Base-by-base conservation (phyloP, 2,329 filamentous ascomycete species). In the Diplodia sapinea region DNA sequence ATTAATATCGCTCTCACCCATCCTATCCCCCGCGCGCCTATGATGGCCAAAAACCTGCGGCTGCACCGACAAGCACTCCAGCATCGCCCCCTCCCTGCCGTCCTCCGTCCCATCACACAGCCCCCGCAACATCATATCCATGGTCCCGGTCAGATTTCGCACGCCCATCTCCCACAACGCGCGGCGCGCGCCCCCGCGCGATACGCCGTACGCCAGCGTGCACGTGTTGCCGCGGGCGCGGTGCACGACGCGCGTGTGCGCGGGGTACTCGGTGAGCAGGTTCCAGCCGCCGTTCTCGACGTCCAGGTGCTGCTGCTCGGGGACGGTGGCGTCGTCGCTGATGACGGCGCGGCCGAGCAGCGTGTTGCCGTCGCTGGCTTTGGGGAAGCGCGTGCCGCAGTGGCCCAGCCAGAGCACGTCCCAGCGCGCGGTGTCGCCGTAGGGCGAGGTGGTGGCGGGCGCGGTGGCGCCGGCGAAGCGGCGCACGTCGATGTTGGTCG, bases 361-460 rank as follows among this genome's bases (percentile, higher is more conserved):
- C 11, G 66, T 51, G 29, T 63, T 68, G 7, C 1, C 15, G 57
- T 68, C 66, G 57, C 13, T 23, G 12, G 40, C 11, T 4, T 52
- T 52, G 13, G 66, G 66, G 9, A 77, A 74, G 13, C 66, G 66
- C 12, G 71, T 70, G 6, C 74, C 76, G 63, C 74, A 79, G 69
- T 80, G 78, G 5, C 79, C 79, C 0, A 77, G 70, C 71, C 74
- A 75, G 9, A 80, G 71, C 23, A 79, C 26, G 66, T 80, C 77
- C 78, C 78, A 79, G 2, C 74, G 76, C 75, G 4, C 70, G 43
- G 75, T 67, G 49, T 78, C 73, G 3, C 74, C 77, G 59, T 77
- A 78, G 0, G 76, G 74, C 1, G 73, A 73, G 26, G 52, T 72
- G 66, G 43, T 68, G 56, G 71, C 70, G 12, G 33, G 23, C 8